Conservation (phyloP, 352 stramenopile genomes). For the Phytopythium sindhum region DNA sequence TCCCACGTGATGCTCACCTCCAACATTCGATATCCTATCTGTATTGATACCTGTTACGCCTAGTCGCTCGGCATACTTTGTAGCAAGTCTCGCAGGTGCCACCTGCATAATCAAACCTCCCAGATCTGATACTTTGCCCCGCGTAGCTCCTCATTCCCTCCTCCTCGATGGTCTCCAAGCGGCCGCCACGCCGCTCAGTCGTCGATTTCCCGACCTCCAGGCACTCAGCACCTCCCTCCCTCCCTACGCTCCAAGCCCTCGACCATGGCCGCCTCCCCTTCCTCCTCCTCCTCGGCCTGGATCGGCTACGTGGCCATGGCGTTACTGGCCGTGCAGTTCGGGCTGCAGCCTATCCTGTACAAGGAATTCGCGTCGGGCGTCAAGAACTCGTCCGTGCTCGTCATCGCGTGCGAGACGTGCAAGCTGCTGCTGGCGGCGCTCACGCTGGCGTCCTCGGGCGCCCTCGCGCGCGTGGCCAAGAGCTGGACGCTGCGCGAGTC, state of each 20-base stretch:
- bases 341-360: constrained; percentile 79
- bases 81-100: background rate
- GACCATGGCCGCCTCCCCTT: constrained; percentile 3
- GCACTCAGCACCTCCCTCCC: background rate
- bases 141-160: background rate
- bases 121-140: background rate
- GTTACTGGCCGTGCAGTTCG: constrained; percentile 78
- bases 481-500: constrained; percentile 58
- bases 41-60: background rate
- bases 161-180: background rate
- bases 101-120: constrained; percentile 8
- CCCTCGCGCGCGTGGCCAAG: constrained; percentile 32
- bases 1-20: background rate
- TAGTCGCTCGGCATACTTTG: background rate
- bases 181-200: background rate
- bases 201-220: background rate
- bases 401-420: constrained; percentile 70
- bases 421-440: constrained; percentile 64
- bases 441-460: constrained; percentile 37
- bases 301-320: constrained; percentile 52
- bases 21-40: background rate
- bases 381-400: constrained; percentile 58
- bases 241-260: background rate
- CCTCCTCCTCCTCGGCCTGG: constrained; percentile 13
- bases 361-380: constrained; percentile 64